A percentile compares a stretch with the other conserved stretches of the same genome.
phyloP scores from a whole-genome alignment of 106 monocot species.

The Acanthochlamys bracteata region DNA sequence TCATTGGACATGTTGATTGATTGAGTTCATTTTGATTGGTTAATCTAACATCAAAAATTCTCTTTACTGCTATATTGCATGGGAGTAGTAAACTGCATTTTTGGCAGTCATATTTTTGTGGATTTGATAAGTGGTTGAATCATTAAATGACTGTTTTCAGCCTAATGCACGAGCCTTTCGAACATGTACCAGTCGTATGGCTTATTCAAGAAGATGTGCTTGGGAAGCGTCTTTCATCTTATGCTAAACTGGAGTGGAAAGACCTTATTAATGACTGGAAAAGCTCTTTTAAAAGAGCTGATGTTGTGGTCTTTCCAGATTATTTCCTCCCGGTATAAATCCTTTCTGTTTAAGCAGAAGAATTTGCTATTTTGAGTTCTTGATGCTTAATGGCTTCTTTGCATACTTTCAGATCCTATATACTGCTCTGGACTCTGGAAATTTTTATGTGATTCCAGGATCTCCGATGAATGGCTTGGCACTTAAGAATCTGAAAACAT shows the following conservation, averaged over 20 bases:
- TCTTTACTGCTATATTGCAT: constrained; percentile 5
- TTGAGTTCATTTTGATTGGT: too few relatives aligned
- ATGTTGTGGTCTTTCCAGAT: constrained; percentile 85
- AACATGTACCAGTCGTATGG: constrained; percentile 76
- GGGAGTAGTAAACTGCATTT: too few relatives aligned
- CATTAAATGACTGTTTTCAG: constrained; percentile 23
- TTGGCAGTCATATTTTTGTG: too few relatives aligned
- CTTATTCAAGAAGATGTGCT: constrained; percentile 84
- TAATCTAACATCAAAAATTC: too few relatives aligned
- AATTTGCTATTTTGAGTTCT: background rate
- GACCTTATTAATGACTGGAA: constrained; percentile 65
- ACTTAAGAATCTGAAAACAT: constrained; percentile 33
- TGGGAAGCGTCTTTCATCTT: constrained; percentile 53
- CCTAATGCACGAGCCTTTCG: constrained; percentile 79
- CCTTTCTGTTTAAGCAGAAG: background rate
- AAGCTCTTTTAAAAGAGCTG: constrained; percentile 62
- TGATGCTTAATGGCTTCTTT: constrained; percentile 1
- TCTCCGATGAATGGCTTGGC: constrained; percentile 55
- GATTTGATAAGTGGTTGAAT: background rate
- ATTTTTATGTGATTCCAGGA: constrained; percentile 79
- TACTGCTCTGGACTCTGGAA: constrained; percentile 63
- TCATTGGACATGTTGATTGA: too few relatives aligned
- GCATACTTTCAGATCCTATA: constrained; percentile 66
- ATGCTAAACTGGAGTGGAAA: constrained; percentile 30
- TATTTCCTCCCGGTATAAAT: constrained; percentile 69